A percentile compares a stretch with the other conserved stretches of the same genome.
Evolutionary conservation across 768 basidiomycete species (phyloP).

Genomic region (Boletus speciosus): DNA sequence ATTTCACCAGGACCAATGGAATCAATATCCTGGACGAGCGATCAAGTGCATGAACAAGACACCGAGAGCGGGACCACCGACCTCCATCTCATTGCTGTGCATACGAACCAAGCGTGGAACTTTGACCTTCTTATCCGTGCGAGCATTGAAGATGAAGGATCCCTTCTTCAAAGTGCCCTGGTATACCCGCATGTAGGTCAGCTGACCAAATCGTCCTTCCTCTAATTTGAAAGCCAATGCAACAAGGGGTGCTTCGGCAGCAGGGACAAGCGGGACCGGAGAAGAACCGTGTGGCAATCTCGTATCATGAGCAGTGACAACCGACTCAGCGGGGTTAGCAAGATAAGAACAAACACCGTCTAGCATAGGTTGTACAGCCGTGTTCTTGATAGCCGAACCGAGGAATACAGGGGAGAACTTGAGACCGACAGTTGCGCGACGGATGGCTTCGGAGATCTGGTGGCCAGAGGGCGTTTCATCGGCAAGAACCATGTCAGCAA

Average conservation of each 20-base stretch:
- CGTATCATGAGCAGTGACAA: slow-evolving; percentile 80
- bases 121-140: slow-evolving; percentile 96
- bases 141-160: slow-evolving; percentile 81
- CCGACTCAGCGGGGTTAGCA: slow-evolving; percentile 79
- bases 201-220: slow-evolving; percentile 93
- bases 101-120: slow-evolving; percentile 93
- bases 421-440: slow-evolving; percentile 81
- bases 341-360: slow-evolving; percentile 97
- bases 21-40: slow-evolving; percentile 71
- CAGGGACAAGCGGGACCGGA: slow-evolving; percentile 74
- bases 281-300: slow-evolving; percentile 61
- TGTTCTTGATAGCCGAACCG: slow-evolving; percentile 97
- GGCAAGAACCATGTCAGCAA: slow-evolving; percentile 88
- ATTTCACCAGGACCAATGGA: slow-evolving; percentile 96
- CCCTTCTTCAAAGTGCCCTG: slow-evolving; percentile 91
- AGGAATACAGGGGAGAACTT: slow-evolving; percentile 97
- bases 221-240: slow-evolving; percentile 98
- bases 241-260: slow-evolving; percentile 82
- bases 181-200: slow-evolving; percentile 98
- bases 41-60: not conserved
- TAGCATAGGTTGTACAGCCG: slow-evolving; percentile 87
- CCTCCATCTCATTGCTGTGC: slow-evolving; percentile 99
- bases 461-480: slow-evolving; percentile 71
- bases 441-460: slow-evolving; percentile 81
- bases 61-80: slow-evolving; percentile 28